Base-by-base conservation (phyloP, 1,284 basidiomycete genomes). In the Microbotryum silenes-acaulis region DNA sequence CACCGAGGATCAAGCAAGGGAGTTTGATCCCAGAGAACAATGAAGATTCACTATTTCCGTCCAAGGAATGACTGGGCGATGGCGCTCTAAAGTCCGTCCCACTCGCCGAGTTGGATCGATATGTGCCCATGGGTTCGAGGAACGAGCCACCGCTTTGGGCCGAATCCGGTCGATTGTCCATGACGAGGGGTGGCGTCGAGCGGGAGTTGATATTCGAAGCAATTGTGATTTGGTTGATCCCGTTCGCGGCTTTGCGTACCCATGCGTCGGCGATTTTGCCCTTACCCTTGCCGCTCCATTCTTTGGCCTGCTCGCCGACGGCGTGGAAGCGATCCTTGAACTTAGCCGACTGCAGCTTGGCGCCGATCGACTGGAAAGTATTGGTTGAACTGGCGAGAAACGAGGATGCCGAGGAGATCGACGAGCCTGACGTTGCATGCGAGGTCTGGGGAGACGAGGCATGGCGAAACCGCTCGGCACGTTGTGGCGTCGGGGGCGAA, bases 281-380 rank as follows among this genome's bases (percentile, higher is more conserved):
- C n/a, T 51, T 53, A 4, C 60, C 63, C 25, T 62, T 62, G 0
- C 57, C 57, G n/a, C 60, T 57, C 65, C 65, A 67, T 31, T 64
- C 62, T 12, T 51, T 33, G 7, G 59, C 60, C 23, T 62, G 51
- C 0, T 55, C 60, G 3, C 50, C 57, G 12, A 59, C 62, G 0
- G 65, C 60, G 12, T 44, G 63, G 46, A 67, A 48, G 5, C 57
- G 53, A 56, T 64, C 62, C 20, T 52, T 64, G 29, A 66, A 33
- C 18, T 60, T 59, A 21, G 51, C 52, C 53, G 55, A 54, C 45
- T 56, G 46, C 20, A 52, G n/a, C 8, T 42, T 42, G 37, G 37
- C 37, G 37, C 37, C 37, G 14, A 42, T 42, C 14, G 16, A 42
- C 37, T 42, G 37, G 37, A 42, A 42, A 3, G 37, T 42, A 16